These are phyloP conservation scores for Hymenochaete sp. DNA, from an alignment of 1,284 basidiomycete species.

Conservation along the genomic window DNA sequence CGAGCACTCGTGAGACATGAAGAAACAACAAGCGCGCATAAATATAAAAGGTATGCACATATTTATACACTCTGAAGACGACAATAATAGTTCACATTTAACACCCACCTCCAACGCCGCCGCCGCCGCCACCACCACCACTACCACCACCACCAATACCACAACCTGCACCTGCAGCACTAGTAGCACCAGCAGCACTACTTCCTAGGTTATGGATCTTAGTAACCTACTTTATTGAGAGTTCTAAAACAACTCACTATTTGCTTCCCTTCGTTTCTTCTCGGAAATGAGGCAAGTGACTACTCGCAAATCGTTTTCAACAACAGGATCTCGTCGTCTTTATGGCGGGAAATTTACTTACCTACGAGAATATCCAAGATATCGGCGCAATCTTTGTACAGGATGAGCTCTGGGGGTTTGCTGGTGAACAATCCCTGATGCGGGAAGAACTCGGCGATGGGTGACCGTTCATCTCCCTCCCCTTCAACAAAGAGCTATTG, in stretches of 20 bases:
- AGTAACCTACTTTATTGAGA: background rate
- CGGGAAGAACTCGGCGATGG: background rate
- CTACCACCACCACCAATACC: background rate
- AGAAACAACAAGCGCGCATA: background rate
- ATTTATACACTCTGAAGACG: background rate
- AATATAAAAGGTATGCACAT: background rate
- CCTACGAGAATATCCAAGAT: background rate
- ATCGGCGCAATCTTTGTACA: background rate
- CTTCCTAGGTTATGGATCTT: background rate
- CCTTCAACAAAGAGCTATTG: background rate
- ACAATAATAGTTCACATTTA: background rate
- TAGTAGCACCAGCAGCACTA: background rate
- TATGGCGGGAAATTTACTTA: background rate
- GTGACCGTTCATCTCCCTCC: background rate
- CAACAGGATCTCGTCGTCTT: background rate
- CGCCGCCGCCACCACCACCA: background rate
- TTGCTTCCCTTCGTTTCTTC: constrained; percentile 3
- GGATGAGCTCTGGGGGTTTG: background rate
- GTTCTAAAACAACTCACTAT: too few relatives aligned
- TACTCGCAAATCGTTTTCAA: too few relatives aligned
- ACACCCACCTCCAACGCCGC: background rate
- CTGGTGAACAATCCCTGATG: background rate
- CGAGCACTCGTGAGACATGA: too few relatives aligned
- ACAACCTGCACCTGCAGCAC: background rate
- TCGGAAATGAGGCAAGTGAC: background rate